phyloP scores from a whole-genome alignment of 2,329 filamentous ascomycete species.

The Pezicula carpinea region DNA sequence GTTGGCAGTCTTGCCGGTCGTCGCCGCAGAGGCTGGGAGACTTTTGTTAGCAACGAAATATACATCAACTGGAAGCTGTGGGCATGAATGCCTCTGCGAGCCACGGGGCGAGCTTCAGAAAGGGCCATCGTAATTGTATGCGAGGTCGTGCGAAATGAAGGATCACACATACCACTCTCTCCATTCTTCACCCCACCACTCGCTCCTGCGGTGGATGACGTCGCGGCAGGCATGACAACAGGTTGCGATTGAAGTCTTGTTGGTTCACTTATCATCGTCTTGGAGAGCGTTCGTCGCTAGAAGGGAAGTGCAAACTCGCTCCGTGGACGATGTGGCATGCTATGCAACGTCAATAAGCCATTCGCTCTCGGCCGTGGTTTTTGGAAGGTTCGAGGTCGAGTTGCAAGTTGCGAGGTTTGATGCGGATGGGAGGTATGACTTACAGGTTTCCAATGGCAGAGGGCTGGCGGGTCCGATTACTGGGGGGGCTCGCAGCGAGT shows the following conservation, averaged over 20 bases:
- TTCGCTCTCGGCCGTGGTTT: slow-evolving; percentile 12
- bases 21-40: slow-evolving; percentile 2
- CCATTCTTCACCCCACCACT: slow-evolving; percentile 22
- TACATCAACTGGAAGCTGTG: no score
- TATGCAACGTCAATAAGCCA: slow-evolving; percentile 19
- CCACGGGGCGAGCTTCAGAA: not conserved
- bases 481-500: slow-evolving; percentile 20
- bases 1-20: slow-evolving; percentile 21
- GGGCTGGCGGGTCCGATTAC: slow-evolving; percentile 17
- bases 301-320: slow-evolving; percentile 15
- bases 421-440: slow-evolving; percentile 17
- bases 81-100: no score
- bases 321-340: slow-evolving; percentile 19
- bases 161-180: slow-evolving; percentile 26
- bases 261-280: slow-evolving; percentile 23
- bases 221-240: slow-evolving; percentile 26
- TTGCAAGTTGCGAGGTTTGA: slow-evolving; percentile 9
- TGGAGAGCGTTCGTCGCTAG: slow-evolving; percentile 9
- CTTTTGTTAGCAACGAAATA: not conserved
- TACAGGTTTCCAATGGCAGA: slow-evolving; percentile 23
- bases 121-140: not conserved
- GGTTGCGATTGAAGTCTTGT: slow-evolving; percentile 19
- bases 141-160: not conserved
- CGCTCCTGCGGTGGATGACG: slow-evolving; percentile 20
- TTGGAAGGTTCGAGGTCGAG: slow-evolving; percentile 19